phyloP scores from a whole-genome alignment of 2,329 filamentous ascomycete species.

The Colletotrichum gigasporum region DNA sequence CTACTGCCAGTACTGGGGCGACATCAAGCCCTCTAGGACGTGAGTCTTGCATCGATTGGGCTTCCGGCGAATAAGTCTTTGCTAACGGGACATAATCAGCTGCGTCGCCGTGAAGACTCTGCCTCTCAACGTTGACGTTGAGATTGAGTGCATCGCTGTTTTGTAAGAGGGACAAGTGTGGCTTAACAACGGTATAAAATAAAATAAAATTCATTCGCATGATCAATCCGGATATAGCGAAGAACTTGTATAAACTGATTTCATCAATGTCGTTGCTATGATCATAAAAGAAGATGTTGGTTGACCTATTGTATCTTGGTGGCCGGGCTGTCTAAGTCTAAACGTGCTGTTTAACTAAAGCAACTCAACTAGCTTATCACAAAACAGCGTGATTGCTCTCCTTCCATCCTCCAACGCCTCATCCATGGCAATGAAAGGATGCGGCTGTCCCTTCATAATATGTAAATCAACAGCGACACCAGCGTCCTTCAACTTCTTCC shows the following conservation, averaged over 20 bases:
- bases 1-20: constrained; percentile 75
- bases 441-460: constrained; percentile 63
- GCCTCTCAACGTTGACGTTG: constrained; percentile 43
- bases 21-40: constrained; percentile 56
- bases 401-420: constrained; percentile 60
- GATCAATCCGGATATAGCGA: too few relatives aligned
- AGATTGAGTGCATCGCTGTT: constrained; percentile 47
- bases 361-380: constrained; percentile 36
- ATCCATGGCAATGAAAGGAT: constrained; percentile 69
- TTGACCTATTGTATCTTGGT: too few relatives aligned
- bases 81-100: constrained; percentile 26
- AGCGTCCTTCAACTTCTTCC: constrained; percentile 52
- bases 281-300: not conserved
- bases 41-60: constrained; percentile 34
- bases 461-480: constrained; percentile 59
- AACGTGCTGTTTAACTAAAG: not conserved
- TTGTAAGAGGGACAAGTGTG: constrained; percentile 27
- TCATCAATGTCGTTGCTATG: too few relatives aligned
- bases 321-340: not conserved
- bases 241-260: too few relatives aligned
- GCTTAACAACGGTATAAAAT: too few relatives aligned
- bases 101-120: constrained; percentile 47
- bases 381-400: constrained; percentile 57
- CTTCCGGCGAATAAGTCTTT: too few relatives aligned
- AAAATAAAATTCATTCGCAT: too few relatives aligned